Evolutionary conservation across 225 moss, liverwort and hornwort genomes (phyloP).

Genomic region (Asterella californica): DNA sequence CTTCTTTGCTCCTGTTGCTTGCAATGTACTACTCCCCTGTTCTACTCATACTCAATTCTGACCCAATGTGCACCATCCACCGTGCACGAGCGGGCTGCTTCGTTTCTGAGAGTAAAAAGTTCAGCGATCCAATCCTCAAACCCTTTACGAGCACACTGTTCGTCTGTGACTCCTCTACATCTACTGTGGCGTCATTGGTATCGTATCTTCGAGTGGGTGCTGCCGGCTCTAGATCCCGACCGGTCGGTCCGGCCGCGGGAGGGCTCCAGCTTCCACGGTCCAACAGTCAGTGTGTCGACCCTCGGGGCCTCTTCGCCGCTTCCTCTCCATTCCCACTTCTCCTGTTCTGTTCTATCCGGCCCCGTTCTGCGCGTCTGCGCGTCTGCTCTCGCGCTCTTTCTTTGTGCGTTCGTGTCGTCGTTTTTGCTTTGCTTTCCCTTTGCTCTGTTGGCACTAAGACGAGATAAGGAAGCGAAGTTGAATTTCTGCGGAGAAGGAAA

Average conservation of each 20-base stretch:
- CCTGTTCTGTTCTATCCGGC: background rate
- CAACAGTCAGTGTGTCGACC: background rate
- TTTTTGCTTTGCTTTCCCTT: background rate
- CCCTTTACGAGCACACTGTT: no score
- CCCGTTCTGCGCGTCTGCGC: background rate
- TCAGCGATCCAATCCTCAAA: no score
- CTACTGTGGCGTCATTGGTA: background rate
- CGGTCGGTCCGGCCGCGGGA: background rate
- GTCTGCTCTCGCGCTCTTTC: no score
- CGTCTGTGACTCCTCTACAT: no score
- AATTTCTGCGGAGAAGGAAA: background rate
- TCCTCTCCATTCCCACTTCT: background rate
- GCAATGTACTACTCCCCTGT: background rate
- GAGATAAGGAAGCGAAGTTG: background rate
- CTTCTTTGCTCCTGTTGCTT: background rate
- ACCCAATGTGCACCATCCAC: no score
- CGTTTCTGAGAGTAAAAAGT: no score
- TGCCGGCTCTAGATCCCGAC: background rate
- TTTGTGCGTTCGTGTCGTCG: background rate
- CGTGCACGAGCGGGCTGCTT: no score
- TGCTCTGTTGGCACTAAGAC: no score
- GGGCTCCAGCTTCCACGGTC: background rate
- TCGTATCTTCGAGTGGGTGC: constrained; percentile 2
- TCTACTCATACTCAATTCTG: background rate
- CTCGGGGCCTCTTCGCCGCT: background rate